Evolutionary conservation across 768 basidiomycete genomes (phyloP).

Genomic region (Naganishia onofrii): DNA sequence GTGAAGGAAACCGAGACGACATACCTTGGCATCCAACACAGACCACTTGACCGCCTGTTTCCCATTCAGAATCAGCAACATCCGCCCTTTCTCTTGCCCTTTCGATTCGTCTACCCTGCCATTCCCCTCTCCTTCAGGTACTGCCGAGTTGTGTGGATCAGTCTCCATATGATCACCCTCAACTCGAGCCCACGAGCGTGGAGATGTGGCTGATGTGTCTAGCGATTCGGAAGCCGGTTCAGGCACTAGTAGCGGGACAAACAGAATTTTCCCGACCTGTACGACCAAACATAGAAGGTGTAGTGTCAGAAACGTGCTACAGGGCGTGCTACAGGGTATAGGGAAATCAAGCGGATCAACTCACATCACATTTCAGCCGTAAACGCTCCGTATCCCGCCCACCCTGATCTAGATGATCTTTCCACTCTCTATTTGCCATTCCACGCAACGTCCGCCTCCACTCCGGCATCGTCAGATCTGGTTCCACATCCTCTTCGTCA

Average conservation of each 20-base stretch:
- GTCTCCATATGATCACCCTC: not conserved
- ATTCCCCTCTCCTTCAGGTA: too few species aligned
- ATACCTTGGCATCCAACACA: constrained; percentile 24
- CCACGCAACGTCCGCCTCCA: constrained; percentile 18
- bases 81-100: not conserved
- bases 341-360: not conserved
- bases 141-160: not conserved
- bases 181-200: not conserved
- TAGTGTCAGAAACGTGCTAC: not conserved
- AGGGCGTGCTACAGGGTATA: not conserved
- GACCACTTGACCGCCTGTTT: constrained; percentile 8
- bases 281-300: too few species aligned
- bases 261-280: constrained; percentile 20
- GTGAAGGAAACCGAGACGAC: not conserved
- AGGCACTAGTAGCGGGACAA: constrained; percentile 11
- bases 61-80: constrained; percentile 13
- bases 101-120: too few species aligned
- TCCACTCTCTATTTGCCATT: constrained; percentile 23
- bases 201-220: not conserved
- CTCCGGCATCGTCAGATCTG: constrained; percentile 16
- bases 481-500: constrained; percentile 3
- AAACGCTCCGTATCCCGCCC: constrained; percentile 16
- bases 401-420: constrained; percentile 10
- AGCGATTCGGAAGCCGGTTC: not conserved
- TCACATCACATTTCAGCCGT: constrained; percentile 15